Conservation (phyloP, 225 moss, liverwort and hornwort species). For the Sphagnum contortum region DNA sequence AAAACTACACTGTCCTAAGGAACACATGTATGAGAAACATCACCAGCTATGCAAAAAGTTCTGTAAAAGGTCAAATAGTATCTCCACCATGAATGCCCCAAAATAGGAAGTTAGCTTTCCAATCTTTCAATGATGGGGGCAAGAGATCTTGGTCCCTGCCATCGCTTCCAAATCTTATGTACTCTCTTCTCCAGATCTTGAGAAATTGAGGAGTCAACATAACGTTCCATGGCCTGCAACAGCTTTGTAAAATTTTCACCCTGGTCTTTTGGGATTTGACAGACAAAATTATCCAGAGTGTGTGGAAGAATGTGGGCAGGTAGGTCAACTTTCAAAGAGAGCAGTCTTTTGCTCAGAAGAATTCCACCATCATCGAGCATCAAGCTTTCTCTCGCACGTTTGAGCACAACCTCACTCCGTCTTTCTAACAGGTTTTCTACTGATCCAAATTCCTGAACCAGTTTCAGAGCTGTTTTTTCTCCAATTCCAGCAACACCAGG, state of each 20-base stretch:
- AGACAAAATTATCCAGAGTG: constrained; percentile 29
- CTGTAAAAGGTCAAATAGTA: too few species aligned
- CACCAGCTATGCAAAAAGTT: too few species aligned
- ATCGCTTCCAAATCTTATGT: constrained; percentile 32
- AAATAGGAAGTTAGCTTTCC: too few species aligned
- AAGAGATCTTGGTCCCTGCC: constrained; percentile 1
- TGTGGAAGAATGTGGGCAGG: constrained; percentile 31
- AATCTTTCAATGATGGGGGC: too few species aligned
- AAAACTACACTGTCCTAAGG: too few species aligned
- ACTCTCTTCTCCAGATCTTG: constrained; percentile 35
- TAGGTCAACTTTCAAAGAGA: constrained; percentile 31
- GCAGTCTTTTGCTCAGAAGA: constrained; percentile 37
- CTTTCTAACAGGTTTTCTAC: constrained; percentile 36
- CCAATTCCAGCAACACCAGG: constrained; percentile 49
- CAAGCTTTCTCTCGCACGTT: constrained; percentile 37
- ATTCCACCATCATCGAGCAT: constrained; percentile 30
- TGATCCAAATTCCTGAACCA: constrained; percentile 34
- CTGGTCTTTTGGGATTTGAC: constrained; percentile 27
- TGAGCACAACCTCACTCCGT: constrained; percentile 29
- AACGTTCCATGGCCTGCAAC: constrained; percentile 39
- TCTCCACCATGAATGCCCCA: too few species aligned
- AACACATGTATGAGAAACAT: too few species aligned
- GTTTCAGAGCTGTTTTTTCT: constrained; percentile 45
- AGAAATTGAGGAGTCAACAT: constrained; percentile 35
- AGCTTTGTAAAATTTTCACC: constrained; percentile 42